Evolutionary conservation across 306 rosid genomes (phyloP).

Genomic region (Bauhinia variegata): DNA sequence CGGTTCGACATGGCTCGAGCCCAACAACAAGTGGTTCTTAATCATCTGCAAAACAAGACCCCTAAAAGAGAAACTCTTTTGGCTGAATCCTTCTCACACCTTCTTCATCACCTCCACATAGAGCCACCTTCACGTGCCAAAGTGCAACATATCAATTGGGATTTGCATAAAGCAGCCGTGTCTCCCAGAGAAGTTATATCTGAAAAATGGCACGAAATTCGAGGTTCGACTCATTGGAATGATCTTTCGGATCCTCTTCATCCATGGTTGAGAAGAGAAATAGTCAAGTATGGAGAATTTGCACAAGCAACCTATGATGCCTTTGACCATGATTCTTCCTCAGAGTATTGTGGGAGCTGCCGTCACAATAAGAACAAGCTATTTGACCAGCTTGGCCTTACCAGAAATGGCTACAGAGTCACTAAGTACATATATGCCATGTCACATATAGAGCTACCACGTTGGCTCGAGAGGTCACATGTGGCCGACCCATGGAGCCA

Average conservation of each 20-base stretch:
- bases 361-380: conserved; percentile 49
- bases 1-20: conserved; percentile 27
- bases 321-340: conserved; percentile 61
- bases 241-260: conserved; percentile 58
- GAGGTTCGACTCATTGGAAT: conserved; percentile 53
- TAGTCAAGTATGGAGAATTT: conserved; percentile 75
- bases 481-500: conserved; percentile 61
- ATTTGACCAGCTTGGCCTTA: conserved; percentile 47
- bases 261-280: conserved; percentile 60
- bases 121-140: conserved; percentile 36
- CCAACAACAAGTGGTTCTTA: conserved; percentile 34
- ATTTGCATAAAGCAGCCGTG: conserved; percentile 38
- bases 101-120: conserved; percentile 56
- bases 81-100: conserved; percentile 54
- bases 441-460: conserved; percentile 60
- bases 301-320: conserved; percentile 77
- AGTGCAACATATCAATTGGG: conserved; percentile 10
- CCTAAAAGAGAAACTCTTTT: conserved; percentile 36
- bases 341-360: conserved; percentile 68
- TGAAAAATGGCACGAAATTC: conserved; percentile 57
- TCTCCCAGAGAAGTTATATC: conserved; percentile 65
- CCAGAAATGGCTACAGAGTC: conserved; percentile 48
- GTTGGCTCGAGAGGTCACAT: conserved; percentile 64
- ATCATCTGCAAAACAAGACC: conserved; percentile 31
- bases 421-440: conserved; percentile 64